Conservation (phyloP, 1,284 basidiomycete genomes). For the Athelia sp. region DNA sequence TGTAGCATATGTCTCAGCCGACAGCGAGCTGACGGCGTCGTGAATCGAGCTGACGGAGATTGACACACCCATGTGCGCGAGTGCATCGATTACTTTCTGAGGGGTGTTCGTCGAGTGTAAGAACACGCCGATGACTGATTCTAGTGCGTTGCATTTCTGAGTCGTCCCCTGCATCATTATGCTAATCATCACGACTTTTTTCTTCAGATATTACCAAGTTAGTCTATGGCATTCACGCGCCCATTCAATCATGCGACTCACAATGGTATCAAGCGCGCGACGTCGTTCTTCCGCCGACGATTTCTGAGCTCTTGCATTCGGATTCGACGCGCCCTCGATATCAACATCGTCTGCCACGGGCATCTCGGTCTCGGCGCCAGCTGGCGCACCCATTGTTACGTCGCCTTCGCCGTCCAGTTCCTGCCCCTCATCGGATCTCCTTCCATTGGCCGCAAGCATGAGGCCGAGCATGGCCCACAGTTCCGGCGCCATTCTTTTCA, state of each 20-base stretch:
- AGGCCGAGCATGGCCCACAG: constrained; percentile 3
- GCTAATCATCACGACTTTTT: constrained; percentile 8
- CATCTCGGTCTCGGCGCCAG: background rate
- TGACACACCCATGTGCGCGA: constrained; percentile 21
- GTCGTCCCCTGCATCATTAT: constrained; percentile 12
- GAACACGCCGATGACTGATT: constrained; percentile 10
- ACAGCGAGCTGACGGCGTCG: constrained; percentile 14
- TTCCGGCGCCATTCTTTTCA: constrained; percentile 6
- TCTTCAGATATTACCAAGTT: constrained; percentile 7
- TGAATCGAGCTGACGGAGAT: constrained; percentile 16
- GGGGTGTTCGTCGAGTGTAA: constrained; percentile 14
- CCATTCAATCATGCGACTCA: too few relatives aligned
- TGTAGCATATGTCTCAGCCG: constrained; percentile 7
- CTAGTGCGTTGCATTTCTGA: constrained; percentile 12
- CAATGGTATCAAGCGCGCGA: too few relatives aligned
- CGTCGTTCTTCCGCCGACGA: too few relatives aligned
- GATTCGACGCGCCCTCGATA: too few relatives aligned
- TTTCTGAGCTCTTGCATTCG: too few relatives aligned
- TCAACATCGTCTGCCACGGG: background rate
- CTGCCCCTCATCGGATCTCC: background rate
- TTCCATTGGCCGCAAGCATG: background rate
- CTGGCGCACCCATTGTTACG: background rate
- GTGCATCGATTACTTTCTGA: constrained; percentile 13
- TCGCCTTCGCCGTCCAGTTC: background rate
- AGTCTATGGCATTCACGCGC: too few relatives aligned